A percentile compares a stretch with the other conserved stretches of the same genome.
phyloP scores from a whole-genome alignment of 805 yeast species.

The Kazachstania martiniae region DNA sequence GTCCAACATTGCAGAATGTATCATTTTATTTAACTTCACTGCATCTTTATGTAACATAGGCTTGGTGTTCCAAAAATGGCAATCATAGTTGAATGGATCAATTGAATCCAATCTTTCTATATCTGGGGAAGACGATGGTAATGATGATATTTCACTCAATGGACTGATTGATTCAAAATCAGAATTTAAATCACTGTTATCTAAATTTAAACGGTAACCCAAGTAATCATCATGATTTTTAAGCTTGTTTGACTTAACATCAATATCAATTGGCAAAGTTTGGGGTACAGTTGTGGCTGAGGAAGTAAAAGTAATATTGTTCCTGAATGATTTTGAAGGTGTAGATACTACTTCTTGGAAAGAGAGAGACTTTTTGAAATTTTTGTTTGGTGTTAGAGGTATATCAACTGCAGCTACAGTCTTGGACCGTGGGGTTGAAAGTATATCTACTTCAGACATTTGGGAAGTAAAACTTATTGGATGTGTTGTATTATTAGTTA shows the following conservation, averaged over 20 bases:
- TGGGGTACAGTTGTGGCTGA: slow-evolving; percentile 2
- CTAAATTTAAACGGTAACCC: too few species aligned
- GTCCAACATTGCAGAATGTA: slow-evolving; percentile 6
- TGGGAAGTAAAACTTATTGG: too few species aligned
- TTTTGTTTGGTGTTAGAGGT: slow-evolving; percentile 11
- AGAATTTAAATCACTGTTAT: slow-evolving; percentile 8
- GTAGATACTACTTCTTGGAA: not conserved
- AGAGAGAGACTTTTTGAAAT: slow-evolving; percentile 1
- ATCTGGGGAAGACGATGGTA: slow-evolving; percentile 11
- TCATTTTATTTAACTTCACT: slow-evolving; percentile 10
- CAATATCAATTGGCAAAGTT: slow-evolving; percentile 1
- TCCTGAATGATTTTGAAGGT: slow-evolving; percentile 8
- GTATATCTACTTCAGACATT: slow-evolving; percentile 1
- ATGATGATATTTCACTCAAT: slow-evolving; percentile 13
- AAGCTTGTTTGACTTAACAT: not conserved
- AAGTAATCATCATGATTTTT: not conserved
- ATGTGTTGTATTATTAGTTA: too few species aligned
- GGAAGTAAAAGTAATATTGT: slow-evolving; percentile 1
- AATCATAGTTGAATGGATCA: slow-evolving; percentile 8
- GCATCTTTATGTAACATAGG: slow-evolving; percentile 7
- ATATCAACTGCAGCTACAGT: not conserved
- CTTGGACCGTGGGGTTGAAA: slow-evolving; percentile 12
- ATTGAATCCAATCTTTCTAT: slow-evolving; percentile 6
- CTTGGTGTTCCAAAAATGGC: slow-evolving; percentile 5
- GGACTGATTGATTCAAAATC: slow-evolving; percentile 18